Evolutionary conservation across 495 filamentous ascomycete species (phyloP), one percentile per base, ranked within the genome.

Genomic region (Penicillium goetzii): DNA sequence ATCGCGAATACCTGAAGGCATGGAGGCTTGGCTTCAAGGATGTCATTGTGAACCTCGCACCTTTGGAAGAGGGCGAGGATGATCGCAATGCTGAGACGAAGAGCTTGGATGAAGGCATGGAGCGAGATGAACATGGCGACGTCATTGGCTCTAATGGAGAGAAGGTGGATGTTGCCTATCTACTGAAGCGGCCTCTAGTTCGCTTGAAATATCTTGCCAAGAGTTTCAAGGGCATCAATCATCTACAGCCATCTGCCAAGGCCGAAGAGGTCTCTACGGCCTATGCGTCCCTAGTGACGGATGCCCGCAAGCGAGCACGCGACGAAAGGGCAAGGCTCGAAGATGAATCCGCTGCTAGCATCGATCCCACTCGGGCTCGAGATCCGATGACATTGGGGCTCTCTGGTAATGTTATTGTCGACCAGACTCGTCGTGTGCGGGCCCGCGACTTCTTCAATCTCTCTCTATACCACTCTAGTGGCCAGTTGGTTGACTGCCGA

Each of bases 11-110:
- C 72, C 82, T 99, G 25, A 86, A 86, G 61, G 88, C 90, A 40
- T 99, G 95, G 95, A 84, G 94, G 52, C 84, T 97, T 58, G 95
- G 95, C 4, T 99, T 99, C 76, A 90, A 97, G 68, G 94, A 96
- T 75, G 88, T 98, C 23, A 90, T 98, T 58, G 90, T 99, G 68
- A 97, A 95, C 68, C 84, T 99, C 28, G 93, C 92, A 11, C 90
- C 93, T 10, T 84, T 84, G 19, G 81, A 83, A 41, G 86, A 86
- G 56, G 79, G 74, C 8, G 73, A 78, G 40, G 72, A 66, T 12
- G 62, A 66, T 14, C 76, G 63, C 69, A 85, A 76, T 75, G 83
- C 70, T 60, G 82, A 74, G 67, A 88, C 78, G 65, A 88, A 80
- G 53, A 81, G 77, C 41, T 79, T 90, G 32, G 81, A 91, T 63